Percentiles rank a stretch among this genome's conserved stretches.
These are phyloP conservation scores for Daldinia sp. DNA, from an alignment of 2,329 filamentous ascomycete genomes.

Conservation along the genomic window DNA sequence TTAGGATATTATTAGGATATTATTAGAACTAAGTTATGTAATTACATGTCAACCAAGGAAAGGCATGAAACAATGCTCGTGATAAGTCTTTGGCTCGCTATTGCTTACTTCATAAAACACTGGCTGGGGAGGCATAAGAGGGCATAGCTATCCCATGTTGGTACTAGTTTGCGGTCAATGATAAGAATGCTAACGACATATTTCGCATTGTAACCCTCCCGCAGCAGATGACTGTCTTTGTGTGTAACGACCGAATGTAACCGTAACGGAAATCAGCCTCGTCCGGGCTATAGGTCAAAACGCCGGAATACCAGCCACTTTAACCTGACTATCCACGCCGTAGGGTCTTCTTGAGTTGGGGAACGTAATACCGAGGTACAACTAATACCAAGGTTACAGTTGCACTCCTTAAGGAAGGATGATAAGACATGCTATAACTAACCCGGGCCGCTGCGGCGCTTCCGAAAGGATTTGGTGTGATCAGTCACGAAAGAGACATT, in stretches of 20 bases:
- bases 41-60: neutral
- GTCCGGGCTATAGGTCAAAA: constrained; percentile 30
- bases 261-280: constrained; percentile 35
- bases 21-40: too few species aligned
- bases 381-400: constrained; percentile 34
- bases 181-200: constrained; percentile 33
- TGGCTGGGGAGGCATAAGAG: neutral
- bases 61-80: constrained; percentile 7
- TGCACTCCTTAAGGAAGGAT: constrained; percentile 17
- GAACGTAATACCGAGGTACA: constrained; percentile 24
- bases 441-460: constrained; percentile 40
- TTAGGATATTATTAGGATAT: neutral
- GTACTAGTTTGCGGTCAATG: constrained; percentile 28
- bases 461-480: constrained; percentile 44
- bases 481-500: constrained; percentile 33
- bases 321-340: constrained; percentile 35
- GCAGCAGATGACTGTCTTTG: constrained; percentile 38
- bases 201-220: constrained; percentile 37
- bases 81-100: constrained; percentile 16
- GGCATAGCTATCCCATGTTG: constrained; percentile 15
- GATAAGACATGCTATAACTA: constrained; percentile 35
- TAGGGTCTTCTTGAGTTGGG: constrained; percentile 14
- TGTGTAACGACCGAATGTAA: constrained; percentile 36
- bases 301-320: constrained; percentile 26
- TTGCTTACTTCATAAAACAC: constrained; percentile 26